Evolutionary conservation across 495 filamentous ascomycete species (phyloP), one percentile per base, ranked within the genome.

Genomic region (Hypoxylon lienhwacheense): DNA sequence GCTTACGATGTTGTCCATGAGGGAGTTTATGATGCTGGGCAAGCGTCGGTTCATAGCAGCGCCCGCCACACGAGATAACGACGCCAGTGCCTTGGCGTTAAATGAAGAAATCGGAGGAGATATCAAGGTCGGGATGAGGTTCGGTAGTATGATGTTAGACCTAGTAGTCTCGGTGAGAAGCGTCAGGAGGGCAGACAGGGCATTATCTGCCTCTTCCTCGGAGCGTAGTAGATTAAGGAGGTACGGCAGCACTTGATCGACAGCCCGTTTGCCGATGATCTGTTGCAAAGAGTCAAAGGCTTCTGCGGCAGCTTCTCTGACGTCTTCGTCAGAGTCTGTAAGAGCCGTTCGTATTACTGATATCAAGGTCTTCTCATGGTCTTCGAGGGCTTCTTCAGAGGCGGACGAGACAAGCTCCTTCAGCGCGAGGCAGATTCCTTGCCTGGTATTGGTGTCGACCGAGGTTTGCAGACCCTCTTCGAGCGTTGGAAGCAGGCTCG

Each of bases 381-480:
- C 92, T 67, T 96, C 91, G 20, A 98, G 79, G 17, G 88, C 83
- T 34, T 97, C 93, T 4, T 84, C 80, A 24, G 91, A 90, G 14
- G 95, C 89, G n/a, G 95, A 92, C 24, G 85, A 79, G 52, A 97
- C 95, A 37, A 98, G 83, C 69, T 97, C 93, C 47, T 88, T 87
- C 53, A 98, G 77, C 16, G 93, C 93, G 64, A 97, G 91, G 66
- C 93, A 97, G 52, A 98, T 97, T 66, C 93, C 93, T 75, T 98
- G 92, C 69, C 88, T 95, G 48, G 91, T 87, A 73, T 97, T 90
- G 12, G 91, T 87, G 72, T 98, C 93, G 15, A 85, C 87, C 17
- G 92, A 89, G 3, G 79, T 87, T 56, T 91, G 88, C 28, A 98
- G 77, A 26, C 93, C 91, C 67, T 96, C 91, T 65, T 97, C 91